phyloP scores from a whole-genome alignment of 73 alveolate species.

The Symbiodinium pilosum region DNA sequence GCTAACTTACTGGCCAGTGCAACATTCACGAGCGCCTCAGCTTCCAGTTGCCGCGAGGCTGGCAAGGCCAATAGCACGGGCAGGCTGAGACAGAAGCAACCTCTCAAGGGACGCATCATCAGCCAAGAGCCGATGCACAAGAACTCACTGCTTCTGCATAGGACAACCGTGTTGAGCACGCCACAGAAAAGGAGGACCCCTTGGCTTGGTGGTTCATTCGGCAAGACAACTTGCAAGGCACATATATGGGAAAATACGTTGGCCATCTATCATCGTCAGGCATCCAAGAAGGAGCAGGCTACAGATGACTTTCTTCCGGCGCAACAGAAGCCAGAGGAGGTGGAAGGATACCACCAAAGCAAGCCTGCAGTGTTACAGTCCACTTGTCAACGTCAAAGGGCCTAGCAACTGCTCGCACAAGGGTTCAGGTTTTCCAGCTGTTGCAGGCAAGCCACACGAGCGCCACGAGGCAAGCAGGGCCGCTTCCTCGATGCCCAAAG shows the following conservation, averaged over 20 bases:
- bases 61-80: not conserved
- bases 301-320: not conserved
- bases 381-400: not conserved
- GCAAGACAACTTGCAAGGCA: no score
- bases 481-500: not conserved
- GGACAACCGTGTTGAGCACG: not conserved
- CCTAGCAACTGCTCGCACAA: not conserved
- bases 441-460: not conserved
- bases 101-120: not conserved
- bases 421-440: no score
- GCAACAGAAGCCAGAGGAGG: not conserved
- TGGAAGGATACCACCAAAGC: not conserved
- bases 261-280: not conserved
- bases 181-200: not conserved
- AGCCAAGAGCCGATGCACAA: not conserved
- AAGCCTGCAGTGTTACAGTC: not conserved
- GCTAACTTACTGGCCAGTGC: no score
- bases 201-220: no score
- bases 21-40: not conserved
- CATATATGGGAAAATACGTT: not conserved
- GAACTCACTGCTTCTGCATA: not conserved
- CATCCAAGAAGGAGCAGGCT: slow-evolving; percentile 4
- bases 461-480: not conserved
- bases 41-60: not conserved
- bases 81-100: not conserved